phyloP scores from a whole-genome alignment of 495 filamentous ascomycete genomes.

The Talaromyces nanjingensis region DNA sequence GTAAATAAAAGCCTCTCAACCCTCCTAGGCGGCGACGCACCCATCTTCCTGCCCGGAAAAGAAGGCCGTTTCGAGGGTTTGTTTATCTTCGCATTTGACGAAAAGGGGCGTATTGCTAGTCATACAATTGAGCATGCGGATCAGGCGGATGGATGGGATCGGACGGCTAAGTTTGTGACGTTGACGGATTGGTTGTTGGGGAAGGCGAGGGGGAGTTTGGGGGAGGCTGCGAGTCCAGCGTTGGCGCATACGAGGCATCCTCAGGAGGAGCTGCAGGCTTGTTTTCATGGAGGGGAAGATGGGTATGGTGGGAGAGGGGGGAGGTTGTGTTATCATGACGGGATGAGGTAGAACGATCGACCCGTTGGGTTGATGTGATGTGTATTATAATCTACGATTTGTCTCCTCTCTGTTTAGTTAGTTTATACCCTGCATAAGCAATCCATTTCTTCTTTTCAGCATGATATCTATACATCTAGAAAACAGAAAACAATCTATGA shows the following conservation, averaged over 20 bases:
- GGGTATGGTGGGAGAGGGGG: background rate
- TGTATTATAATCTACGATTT: background rate
- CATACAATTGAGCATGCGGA: constrained; percentile 95
- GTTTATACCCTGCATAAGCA: constrained; percentile 5
- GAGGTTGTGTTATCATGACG: background rate
- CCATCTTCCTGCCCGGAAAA: constrained; percentile 66
- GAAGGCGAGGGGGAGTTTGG: constrained; percentile 41
- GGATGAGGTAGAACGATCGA: too few species aligned
- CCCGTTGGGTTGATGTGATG: background rate
- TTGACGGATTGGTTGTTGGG: constrained; percentile 87
- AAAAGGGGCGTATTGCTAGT: constrained; percentile 70
- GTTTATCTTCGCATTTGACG: constrained; percentile 95
- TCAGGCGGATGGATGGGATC: constrained; percentile 64
- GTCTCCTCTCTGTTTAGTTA: background rate
- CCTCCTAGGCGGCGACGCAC: constrained; percentile 52
- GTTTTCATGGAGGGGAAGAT: too few species aligned
- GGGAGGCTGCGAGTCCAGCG: constrained; percentile 15
- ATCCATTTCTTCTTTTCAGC: constrained; percentile 13
- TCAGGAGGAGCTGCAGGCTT: too few species aligned
- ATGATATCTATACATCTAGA: background rate
- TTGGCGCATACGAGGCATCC: too few species aligned
- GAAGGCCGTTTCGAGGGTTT: constrained; percentile 54
- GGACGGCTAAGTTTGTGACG: constrained; percentile 66
- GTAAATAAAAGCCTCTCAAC: constrained; percentile 34
- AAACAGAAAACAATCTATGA: background rate